Base-by-base conservation (phyloP, 2,329 filamentous ascomycete genomes). In the Scorias spongiosa region DNA sequence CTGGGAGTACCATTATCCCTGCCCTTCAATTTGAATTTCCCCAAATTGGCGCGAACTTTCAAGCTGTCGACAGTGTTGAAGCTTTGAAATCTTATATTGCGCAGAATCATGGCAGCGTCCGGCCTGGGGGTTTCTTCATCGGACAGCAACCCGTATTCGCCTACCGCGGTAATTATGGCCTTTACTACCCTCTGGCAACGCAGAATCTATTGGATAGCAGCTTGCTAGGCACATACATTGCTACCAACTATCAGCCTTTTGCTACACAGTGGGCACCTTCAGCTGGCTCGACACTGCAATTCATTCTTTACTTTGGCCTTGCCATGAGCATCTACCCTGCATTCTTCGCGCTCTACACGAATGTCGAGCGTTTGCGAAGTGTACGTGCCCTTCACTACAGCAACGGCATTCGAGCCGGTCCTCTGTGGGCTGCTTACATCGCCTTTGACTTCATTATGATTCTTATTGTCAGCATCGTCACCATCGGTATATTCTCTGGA, bases 201-300 rank as follows among this genome's bases (percentile, higher is more conserved):
- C 69, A 94, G 69, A 87, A 93, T 85, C 71, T 93, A 76, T 68
- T 95, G 78, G 62, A 94, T 85, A 40, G 84, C 75, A 61, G 85
- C 18, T 60, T 87, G 28, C 72, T 75, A 17, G 80, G 83, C 46
- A 73, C 75, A 5, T 73, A 74, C 4, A 84, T 93, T 46, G 69
- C 72, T 1, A 81, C 79, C 2, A 74, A 76, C 42, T 93, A 79
- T 61, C 72, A 80, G 37, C 66, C 73, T 12, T 91, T 93, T 52
- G 83, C 83, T 48, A 72, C 77, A 0, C 81, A 83, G 0, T 87
- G 80, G 63, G 66, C 72, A 17, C 75, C 81, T 0, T 68, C 68
- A 26, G 76, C 77, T 10, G 81, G 82, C 20, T 71, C 87, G 42
- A 78, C 81, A 0, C 65, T 93, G n/a, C 83, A 91, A 57, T 67